phyloP scores from a whole-genome alignment of 139 green algal species.

The Volvox reticuliferus region DNA sequence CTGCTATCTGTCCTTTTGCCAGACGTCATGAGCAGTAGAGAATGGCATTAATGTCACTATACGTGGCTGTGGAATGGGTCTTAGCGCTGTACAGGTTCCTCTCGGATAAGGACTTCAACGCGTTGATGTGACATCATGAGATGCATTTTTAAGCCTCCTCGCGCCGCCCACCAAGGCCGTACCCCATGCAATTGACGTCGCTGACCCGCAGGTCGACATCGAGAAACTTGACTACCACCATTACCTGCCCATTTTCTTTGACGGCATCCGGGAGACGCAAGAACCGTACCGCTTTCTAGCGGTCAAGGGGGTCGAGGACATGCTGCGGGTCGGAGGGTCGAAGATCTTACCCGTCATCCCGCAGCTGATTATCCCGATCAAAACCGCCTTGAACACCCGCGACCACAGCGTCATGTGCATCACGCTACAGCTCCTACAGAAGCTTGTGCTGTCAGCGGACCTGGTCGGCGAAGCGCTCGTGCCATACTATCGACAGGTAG shows the following conservation, averaged over 20 bases:
- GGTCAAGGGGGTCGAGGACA: constrained; percentile 86
- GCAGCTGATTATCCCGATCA: constrained; percentile 93
- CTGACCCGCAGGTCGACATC: constrained; percentile 70
- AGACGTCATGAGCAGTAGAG: too few species aligned
- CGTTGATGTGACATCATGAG: too few species aligned
- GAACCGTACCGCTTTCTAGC: constrained; percentile 92
- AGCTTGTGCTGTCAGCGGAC: constrained; percentile 78
- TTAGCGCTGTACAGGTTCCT: too few species aligned
- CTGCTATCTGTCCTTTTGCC: too few species aligned
- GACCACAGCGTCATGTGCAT: constrained; percentile 84
- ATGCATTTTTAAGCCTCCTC: too few species aligned
- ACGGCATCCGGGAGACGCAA: constrained; percentile 89
- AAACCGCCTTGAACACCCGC: constrained; percentile 86
- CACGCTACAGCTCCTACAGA: constrained; percentile 85
- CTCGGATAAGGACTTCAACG: too few species aligned
- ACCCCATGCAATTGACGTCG: too few species aligned
- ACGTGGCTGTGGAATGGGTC: too few species aligned
- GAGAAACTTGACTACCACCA: constrained; percentile 90
- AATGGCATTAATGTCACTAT: too few species aligned
- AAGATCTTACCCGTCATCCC: constrained; percentile 91
- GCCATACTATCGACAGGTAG: constrained; percentile 87
- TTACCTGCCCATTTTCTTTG: constrained; percentile 94
- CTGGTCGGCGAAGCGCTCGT: constrained; percentile 87
- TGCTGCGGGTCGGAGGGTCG: constrained; percentile 76
- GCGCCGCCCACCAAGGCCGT: too few species aligned